These are phyloP conservation scores for Zostera marina DNA, from an alignment of 116 monocot genomes.

Conservation along the genomic window DNA sequence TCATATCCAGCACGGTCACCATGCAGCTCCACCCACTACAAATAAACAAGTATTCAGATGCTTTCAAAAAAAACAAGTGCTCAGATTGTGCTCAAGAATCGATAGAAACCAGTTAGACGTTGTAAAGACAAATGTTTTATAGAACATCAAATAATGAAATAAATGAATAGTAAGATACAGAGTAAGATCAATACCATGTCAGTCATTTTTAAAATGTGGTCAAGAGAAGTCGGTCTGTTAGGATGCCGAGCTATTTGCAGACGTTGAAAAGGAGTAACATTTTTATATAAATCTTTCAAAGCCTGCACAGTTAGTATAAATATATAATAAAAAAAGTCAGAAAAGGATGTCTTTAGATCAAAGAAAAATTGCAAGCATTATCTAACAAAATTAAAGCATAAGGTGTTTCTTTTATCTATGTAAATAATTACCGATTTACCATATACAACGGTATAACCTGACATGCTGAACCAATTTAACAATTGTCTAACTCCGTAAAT, in stretches of 20 bases:
- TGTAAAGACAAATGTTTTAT: no score
- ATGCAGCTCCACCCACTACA: constrained; percentile 73
- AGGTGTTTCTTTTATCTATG: not conserved
- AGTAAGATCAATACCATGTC: constrained; percentile 27
- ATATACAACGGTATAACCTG: no score
- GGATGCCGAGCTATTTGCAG: constrained; percentile 58
- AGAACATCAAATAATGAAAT: not conserved
- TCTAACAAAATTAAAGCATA: not conserved
- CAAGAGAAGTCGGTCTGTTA: constrained; percentile 56
- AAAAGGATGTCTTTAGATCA: not conserved
- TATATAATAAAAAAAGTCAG: not conserved
- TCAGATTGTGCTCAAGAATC: not conserved
- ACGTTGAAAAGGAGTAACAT: constrained; percentile 58
- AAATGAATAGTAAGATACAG: not conserved
- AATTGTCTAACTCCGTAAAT: no score
- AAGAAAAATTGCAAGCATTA: not conserved
- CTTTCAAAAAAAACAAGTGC: constrained; percentile 3
- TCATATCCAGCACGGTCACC: constrained; percentile 78
- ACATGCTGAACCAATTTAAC: no score
- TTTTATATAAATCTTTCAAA: constrained; percentile 45
- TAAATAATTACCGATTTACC: no score
- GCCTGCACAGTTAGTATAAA: constrained; percentile 18
- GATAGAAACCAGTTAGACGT: not conserved
- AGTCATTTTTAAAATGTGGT: constrained; percentile 55
- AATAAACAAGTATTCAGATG: constrained; percentile 1